phyloP scores from a whole-genome alignment of 225 moss, liverwort and hornwort species.

The Bryum argenteum region DNA sequence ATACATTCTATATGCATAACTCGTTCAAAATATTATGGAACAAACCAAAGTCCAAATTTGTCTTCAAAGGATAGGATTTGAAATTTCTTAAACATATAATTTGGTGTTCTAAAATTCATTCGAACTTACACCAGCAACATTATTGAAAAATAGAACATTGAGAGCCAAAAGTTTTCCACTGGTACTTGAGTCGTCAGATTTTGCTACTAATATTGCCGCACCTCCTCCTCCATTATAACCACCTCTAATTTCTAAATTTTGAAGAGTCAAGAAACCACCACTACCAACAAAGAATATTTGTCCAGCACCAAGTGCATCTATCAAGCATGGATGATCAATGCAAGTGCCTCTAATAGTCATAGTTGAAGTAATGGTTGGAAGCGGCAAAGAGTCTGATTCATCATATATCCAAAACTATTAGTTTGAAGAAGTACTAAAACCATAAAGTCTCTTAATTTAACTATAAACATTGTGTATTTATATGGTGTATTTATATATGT shows the following conservation, averaged over 20 bases:
- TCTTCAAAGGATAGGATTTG: too few species aligned
- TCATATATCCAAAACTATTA: neutral
- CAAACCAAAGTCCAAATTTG: too few species aligned
- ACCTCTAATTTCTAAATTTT: conserved; percentile 59
- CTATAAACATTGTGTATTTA: too few species aligned
- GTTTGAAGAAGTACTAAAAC: too few species aligned
- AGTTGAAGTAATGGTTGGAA: conserved; percentile 53
- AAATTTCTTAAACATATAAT: too few species aligned
- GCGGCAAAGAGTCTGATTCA: conserved; percentile 56
- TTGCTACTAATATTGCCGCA: conserved; percentile 51
- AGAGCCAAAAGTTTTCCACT: conserved; percentile 27
- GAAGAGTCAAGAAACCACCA: conserved; percentile 57
- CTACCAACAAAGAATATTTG: conserved; percentile 51
- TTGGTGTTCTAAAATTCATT: too few species aligned
- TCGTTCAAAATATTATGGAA: too few species aligned
- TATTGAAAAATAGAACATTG: conserved; percentile 34
- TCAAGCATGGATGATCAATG: conserved; percentile 39
- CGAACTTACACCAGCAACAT: conserved; percentile 21
- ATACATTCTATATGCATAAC: too few species aligned
- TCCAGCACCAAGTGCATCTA: conserved; percentile 50
- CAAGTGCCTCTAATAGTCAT: conserved; percentile 45
- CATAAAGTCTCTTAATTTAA: too few species aligned
- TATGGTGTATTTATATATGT: too few species aligned
- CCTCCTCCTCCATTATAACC: conserved; percentile 52
- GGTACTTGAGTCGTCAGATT: neutral